These are phyloP conservation scores for Nothophaeocryptopus gaeumannii DNA, from an alignment of 2,329 filamentous ascomycete genomes.

Conservation along the genomic window DNA sequence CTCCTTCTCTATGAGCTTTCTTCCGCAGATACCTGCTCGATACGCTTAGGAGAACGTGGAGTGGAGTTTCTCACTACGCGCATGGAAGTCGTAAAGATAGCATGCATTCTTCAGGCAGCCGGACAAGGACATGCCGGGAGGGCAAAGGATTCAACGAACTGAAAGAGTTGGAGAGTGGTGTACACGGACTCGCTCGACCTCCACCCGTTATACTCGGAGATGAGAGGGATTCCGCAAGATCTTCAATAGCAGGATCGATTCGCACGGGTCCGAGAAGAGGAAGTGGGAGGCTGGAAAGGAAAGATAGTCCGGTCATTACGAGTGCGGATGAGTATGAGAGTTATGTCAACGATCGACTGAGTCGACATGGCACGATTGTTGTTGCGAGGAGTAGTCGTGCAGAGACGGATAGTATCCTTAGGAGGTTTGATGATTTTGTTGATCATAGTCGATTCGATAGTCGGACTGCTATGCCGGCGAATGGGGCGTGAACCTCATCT, in stretches of 20 bases:
- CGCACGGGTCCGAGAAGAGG: not conserved
- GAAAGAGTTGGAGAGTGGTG: conserved; percentile 15
- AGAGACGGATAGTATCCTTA: conserved; percentile 9
- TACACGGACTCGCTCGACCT: conserved; percentile 11
- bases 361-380: conserved; percentile 11
- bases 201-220: conserved; percentile 11
- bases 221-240: not conserved
- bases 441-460: not conserved
- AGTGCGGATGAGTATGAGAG: conserved; percentile 23
- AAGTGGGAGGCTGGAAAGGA: not conserved
- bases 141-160: conserved; percentile 9
- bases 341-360: conserved; percentile 17
- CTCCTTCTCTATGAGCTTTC: conserved; percentile 30
- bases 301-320: conserved; percentile 11
- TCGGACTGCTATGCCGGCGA: not conserved
- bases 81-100: not conserved
- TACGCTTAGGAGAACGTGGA: conserved; percentile 15
- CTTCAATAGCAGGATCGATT: not conserved
- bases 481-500: too few relatives aligned
- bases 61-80: conserved; percentile 16
- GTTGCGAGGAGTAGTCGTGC: conserved; percentile 3
- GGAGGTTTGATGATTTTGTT: conserved; percentile 11
- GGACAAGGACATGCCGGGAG: conserved; percentile 1
- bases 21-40: conserved; percentile 29
- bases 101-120: not conserved